Conservation (phyloP, 345 rosid genomes). For the Salix brachista region DNA sequence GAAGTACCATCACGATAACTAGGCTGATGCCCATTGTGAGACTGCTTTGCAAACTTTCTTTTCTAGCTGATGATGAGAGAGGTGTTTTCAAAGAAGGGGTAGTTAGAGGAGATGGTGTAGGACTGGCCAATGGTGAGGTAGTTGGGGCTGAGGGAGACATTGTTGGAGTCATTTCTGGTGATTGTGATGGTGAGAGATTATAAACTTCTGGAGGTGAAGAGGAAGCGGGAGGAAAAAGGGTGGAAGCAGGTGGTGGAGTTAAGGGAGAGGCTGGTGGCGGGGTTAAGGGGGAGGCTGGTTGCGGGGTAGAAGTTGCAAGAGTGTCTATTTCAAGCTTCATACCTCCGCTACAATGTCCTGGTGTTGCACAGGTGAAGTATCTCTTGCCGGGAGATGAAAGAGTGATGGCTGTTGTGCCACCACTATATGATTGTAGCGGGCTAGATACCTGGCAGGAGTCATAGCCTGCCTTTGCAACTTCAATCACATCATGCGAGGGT, state of each 20-base stretch:
- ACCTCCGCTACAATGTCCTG: conserved; percentile 66
- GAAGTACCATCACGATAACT: conserved; percentile 10
- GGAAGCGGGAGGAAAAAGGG: not conserved
- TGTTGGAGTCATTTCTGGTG: conserved; percentile 11
- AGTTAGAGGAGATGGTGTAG: conserved; percentile 16
- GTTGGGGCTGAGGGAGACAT: conserved; percentile 6
- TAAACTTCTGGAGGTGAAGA: conserved; percentile 14
- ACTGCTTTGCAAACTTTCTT: conserved; percentile 9
- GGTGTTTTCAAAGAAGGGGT: conserved; percentile 14
- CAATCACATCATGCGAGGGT: conserved; percentile 51
- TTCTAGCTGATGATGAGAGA: conserved; percentile 32
- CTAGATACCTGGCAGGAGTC: conserved; percentile 49
- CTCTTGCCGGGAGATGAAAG: conserved; percentile 63
- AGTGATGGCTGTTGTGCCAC: conserved; percentile 51
- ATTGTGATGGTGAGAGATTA: conserved; percentile 5
- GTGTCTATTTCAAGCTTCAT: conserved; percentile 66
- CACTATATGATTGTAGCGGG: conserved; percentile 38
- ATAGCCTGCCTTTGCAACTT: conserved; percentile 53
- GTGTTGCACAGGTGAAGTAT: conserved; percentile 69
- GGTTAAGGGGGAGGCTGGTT: conserved; percentile 19
- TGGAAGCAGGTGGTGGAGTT: conserved; percentile 4
- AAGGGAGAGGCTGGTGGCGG: conserved; percentile 22
- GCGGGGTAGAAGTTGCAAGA: conserved; percentile 31
- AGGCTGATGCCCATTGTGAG: conserved; percentile 9
- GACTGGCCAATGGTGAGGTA: conserved; percentile 5